Percentiles rank a stretch among this genome's conserved stretches.
Evolutionary conservation across 805 yeast genomes (phyloP).

Genomic region (Sugiyamaella lignohabitans): DNA sequence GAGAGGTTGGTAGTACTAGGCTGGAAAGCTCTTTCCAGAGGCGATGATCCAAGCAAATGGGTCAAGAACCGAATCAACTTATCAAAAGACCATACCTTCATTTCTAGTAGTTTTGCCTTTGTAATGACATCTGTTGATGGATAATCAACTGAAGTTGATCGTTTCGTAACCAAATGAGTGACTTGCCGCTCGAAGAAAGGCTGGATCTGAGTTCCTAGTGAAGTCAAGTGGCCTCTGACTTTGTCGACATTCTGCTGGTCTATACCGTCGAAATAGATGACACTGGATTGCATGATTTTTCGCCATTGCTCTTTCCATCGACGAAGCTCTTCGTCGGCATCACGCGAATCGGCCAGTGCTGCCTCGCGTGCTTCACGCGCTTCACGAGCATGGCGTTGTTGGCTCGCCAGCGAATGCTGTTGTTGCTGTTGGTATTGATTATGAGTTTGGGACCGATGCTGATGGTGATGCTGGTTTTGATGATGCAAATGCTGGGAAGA

Average conservation of each 20-base stretch:
- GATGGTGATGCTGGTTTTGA: neutral
- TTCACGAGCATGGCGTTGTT: neutral
- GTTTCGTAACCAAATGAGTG: constrained; percentile 72
- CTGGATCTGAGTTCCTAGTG: constrained; percentile 40
- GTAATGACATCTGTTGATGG: constrained; percentile 53
- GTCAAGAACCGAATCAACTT: constrained; percentile 75
- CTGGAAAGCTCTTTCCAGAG: constrained; percentile 4
- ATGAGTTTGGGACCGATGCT: constrained; percentile 1
- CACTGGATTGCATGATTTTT: constrained; percentile 50
- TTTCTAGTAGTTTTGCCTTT: constrained; percentile 47
- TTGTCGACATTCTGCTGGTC: constrained; percentile 29
- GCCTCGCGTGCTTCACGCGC: neutral
- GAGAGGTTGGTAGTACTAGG: constrained; percentile 34
- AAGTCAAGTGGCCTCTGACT: constrained; percentile 23
- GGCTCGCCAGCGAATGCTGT: neutral
- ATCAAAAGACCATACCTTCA: constrained; percentile 84
- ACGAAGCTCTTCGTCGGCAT: constrained; percentile 11
- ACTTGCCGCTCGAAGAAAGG: constrained; percentile 54
- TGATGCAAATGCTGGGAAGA: too few relatives aligned
- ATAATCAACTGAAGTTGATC: constrained; percentile 43
- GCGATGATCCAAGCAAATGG: constrained; percentile 31
- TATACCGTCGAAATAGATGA: constrained; percentile 53
- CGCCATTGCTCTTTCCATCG: constrained; percentile 63
- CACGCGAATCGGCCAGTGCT: constrained; percentile 3
- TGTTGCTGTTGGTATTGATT: neutral